Evolutionary conservation across 768 basidiomycete genomes (phyloP).

Genomic region (Suillus sp.): DNA sequence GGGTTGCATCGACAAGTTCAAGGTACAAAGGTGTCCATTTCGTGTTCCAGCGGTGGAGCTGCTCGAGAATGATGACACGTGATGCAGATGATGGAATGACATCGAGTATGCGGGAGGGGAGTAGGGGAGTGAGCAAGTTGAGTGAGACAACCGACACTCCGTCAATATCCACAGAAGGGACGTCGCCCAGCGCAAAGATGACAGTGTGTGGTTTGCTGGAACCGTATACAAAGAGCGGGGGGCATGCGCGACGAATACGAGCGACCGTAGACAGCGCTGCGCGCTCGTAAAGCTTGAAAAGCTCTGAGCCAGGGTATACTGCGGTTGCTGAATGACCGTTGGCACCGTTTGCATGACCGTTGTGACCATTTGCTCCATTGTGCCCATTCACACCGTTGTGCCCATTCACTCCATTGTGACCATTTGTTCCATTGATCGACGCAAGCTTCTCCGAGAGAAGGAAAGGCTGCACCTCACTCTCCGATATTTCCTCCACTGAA

Average conservation of each 20-base stretch:
- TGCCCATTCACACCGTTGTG: conserved; percentile 1
- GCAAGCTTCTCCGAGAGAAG: conserved; percentile 48
- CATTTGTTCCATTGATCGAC: conserved; percentile 33
- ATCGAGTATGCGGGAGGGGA: conserved; percentile 53
- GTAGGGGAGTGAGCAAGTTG: conserved; percentile 69
- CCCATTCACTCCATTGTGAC: conserved; percentile 30
- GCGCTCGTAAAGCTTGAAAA: conserved; percentile 66
- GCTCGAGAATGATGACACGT: conserved; percentile 81
- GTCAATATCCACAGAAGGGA: conserved; percentile 46
- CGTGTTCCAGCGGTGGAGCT: conserved; percentile 70
- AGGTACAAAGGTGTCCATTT: conserved; percentile 90
- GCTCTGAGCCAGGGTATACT: conserved; percentile 18
- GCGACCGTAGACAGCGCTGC: conserved; percentile 66
- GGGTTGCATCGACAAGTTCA: conserved; percentile 74
- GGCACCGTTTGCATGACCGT: not conserved
- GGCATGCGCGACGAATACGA: conserved; percentile 61
- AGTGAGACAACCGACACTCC: conserved; percentile 66
- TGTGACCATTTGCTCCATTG: not conserved
- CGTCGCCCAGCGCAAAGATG: conserved; percentile 68
- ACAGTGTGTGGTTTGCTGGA: conserved; percentile 61
- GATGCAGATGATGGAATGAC: conserved; percentile 63
- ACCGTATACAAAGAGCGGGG: conserved; percentile 56
- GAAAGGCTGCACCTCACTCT: conserved; percentile 62
- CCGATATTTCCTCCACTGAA: conserved; percentile 51
- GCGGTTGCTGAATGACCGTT: conserved; percentile 29